phyloP scores from a whole-genome alignment of 208 protist genomes.

The Wallacemonas sp. region DNA sequence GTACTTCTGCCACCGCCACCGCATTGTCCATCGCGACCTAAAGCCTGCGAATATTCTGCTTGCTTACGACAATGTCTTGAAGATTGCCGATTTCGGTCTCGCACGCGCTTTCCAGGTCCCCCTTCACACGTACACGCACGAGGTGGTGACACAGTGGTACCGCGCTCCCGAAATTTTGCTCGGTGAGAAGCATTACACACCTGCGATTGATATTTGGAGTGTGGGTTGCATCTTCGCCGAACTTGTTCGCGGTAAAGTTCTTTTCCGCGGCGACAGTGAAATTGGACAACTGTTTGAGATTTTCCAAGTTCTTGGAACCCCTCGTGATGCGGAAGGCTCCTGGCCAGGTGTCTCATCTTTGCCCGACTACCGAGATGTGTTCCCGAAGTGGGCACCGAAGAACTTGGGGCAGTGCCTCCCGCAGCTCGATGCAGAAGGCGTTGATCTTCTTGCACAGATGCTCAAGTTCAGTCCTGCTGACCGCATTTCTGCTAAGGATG shows the following conservation, averaged over 20 bases:
- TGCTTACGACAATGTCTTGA: conserved; percentile 78
- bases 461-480: conserved; percentile 87
- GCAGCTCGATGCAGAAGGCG: conserved; percentile 73
- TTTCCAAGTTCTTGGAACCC: conserved; percentile 97
- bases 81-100: conserved; percentile 97
- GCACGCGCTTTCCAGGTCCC: conserved; percentile 98
- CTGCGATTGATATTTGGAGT: conserved; percentile 99
- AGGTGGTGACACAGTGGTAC: conserved; percentile 99
- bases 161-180: conserved; percentile 99
- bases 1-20: conserved; percentile 92
- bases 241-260: conserved; percentile 91
- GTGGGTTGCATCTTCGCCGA: conserved; percentile 99
- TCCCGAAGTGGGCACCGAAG: conserved; percentile 92
- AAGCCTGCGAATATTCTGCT: conserved; percentile 97
- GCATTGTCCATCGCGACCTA: conserved; percentile 95
- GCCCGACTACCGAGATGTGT: conserved; percentile 96
- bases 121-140: conserved; percentile 98
- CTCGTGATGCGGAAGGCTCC: conserved; percentile 90
- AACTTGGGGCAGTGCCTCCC: conserved; percentile 62
- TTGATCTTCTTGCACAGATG: conserved; percentile 89
- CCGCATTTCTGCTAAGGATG: conserved; percentile 90
- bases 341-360: conserved; percentile 98
- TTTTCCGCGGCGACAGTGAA: conserved; percentile 98
- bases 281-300: conserved; percentile 99
- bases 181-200: conserved; percentile 98